Conservation (phyloP, 2,329 filamentous ascomycete genomes). For the Biscogniauxia mediterranea region DNA sequence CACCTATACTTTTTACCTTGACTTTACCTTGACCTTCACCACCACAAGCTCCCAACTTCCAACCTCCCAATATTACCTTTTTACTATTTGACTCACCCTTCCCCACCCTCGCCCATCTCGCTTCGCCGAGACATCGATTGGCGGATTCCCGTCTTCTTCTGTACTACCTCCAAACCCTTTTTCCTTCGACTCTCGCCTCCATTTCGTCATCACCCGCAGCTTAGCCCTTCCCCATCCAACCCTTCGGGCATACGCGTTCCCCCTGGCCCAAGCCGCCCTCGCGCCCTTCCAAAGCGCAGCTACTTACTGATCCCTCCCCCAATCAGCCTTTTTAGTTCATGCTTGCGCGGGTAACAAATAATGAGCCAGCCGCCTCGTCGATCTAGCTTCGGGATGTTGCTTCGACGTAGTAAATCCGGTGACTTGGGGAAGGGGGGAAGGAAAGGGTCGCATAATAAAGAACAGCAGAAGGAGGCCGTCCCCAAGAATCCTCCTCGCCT, state of each 20-base stretch:
- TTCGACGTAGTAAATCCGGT: conserved; percentile 55
- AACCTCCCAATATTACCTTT: no score
- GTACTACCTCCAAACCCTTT: neutral
- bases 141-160: no score
- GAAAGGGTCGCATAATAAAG: conserved; percentile 44
- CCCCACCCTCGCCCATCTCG: no score
- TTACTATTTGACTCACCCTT: no score
- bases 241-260: neutral
- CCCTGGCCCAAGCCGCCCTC: neutral
- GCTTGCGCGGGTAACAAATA: conserved; percentile 18
- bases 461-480: conserved; percentile 53
- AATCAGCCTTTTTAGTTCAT: conserved; percentile 17
- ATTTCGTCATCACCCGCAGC: neutral
- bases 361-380: conserved; percentile 40
- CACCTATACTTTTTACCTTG: no score
- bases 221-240: neutral
- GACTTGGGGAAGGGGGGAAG: conserved; percentile 49
- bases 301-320: conserved; percentile 4
- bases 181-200: neutral
- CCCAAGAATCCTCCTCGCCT: conserved; percentile 60
- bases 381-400: conserved; percentile 50
- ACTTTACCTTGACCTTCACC: no score
- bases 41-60: no score
- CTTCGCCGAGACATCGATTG: no score
- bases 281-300: conserved; percentile 10